Conservation (phyloP, 2,329 filamentous ascomycete genomes). For the Ophiostoma montium region DNA sequence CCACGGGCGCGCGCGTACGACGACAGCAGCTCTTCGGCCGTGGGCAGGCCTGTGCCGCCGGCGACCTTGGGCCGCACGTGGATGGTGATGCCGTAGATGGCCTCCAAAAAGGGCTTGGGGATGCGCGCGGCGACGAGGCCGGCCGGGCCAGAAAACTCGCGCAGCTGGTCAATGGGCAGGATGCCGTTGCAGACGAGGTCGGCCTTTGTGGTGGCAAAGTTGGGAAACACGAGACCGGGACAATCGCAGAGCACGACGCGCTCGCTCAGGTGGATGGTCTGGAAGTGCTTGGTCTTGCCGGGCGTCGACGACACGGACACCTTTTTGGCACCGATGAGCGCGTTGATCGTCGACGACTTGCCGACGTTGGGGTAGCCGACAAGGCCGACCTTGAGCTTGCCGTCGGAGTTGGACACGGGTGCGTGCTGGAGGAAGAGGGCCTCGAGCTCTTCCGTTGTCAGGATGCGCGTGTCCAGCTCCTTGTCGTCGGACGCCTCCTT, state of each 20-base stretch:
- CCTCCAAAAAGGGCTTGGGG: slow-evolving; percentile 78
- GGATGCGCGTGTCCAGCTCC: slow-evolving; percentile 54
- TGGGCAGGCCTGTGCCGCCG: slow-evolving; percentile 78
- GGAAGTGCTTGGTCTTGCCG: slow-evolving; percentile 98
- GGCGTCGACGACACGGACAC: slow-evolving; percentile 95
- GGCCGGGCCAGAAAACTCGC: slow-evolving; percentile 81
- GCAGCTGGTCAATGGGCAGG: slow-evolving; percentile 87
- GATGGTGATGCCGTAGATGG: slow-evolving; percentile 87
- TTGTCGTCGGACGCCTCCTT: neutral
- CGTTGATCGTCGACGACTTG: slow-evolving; percentile 98
- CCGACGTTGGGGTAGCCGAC: slow-evolving; percentile 98
- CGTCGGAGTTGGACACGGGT: slow-evolving; percentile 33
- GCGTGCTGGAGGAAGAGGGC: slow-evolving; percentile 68
- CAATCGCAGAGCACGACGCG: slow-evolving; percentile 92
- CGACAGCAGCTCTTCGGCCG: slow-evolving; percentile 68
- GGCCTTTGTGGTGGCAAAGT: slow-evolving; percentile 92
- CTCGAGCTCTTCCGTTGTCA: slow-evolving; percentile 88
- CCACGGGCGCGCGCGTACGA: slow-evolving; percentile 83
- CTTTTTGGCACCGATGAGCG: slow-evolving; percentile 95
- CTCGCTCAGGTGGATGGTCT: slow-evolving; percentile 88
- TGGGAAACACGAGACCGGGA: slow-evolving; percentile 94
- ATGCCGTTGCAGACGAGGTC: slow-evolving; percentile 93
- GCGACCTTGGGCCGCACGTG: slow-evolving; percentile 69
- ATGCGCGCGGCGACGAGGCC: slow-evolving; percentile 73
- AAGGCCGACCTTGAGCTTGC: slow-evolving; percentile 77